phyloP scores from a whole-genome alignment of 768 basidiomycete genomes.

The Ramaria rubella region DNA sequence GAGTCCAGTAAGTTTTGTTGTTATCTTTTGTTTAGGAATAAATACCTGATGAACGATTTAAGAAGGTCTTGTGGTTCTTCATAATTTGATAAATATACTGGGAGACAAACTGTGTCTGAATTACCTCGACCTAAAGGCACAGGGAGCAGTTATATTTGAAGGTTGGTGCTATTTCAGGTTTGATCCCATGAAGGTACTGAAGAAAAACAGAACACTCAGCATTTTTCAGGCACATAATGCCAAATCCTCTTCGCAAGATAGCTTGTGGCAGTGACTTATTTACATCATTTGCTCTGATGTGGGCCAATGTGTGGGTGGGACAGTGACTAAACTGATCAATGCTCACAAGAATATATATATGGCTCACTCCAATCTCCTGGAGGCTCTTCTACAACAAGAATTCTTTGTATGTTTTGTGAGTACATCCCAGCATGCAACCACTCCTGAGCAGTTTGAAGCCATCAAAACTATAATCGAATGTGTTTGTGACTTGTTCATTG shows the following conservation, averaged over 20 bases:
- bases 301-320: constrained; percentile 11
- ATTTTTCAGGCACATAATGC: constrained; percentile 5
- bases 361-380: constrained; percentile 4
- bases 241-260: background rate
- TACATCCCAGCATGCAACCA: constrained; percentile 31
- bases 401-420: background rate
- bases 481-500: background rate
- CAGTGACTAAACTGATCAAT: constrained; percentile 11
- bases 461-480: constrained; percentile 29
- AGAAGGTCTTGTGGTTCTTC: background rate
- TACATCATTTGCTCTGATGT: constrained; percentile 4
- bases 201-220: background rate
- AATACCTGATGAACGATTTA: no score
- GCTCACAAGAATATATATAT: constrained; percentile 8
- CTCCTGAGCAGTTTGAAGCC: constrained; percentile 34
- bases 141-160: background rate
- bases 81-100: background rate
- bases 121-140: background rate
- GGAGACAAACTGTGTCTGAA: background rate
- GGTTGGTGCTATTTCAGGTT: background rate
- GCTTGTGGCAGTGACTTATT: constrained; percentile 1
- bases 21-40: no score
- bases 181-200: background rate
- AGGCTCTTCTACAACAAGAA: background rate
- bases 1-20: background rate